Base-by-base conservation (phyloP, 2,329 filamentous ascomycete genomes). In the Beauveria asiatica region DNA sequence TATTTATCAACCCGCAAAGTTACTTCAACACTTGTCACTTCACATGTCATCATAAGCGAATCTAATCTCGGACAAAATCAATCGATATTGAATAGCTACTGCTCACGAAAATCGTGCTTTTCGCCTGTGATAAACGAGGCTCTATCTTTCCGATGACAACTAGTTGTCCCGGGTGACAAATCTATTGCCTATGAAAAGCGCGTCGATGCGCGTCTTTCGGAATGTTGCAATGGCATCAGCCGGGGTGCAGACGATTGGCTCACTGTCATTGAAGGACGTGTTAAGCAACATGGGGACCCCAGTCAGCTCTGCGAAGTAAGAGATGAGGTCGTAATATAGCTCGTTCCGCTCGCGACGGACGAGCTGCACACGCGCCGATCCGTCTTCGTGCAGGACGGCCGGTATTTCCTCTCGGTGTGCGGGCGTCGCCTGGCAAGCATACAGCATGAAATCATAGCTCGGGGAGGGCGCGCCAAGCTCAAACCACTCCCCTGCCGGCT, bases 211-310 rank as follows among this genome's bases (percentile, higher is more conserved):
- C 44, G 55, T 57, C 55, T 57, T 58, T 7, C n/a, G 30, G 23
- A 58, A 50, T 10, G 46, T 58, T 16, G 55, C 55, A 50, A 58
- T 50, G 7, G 55, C 55, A 16, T 58, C 45, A 17, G 55, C 55
- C 33, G 55, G 55, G 16, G 33, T 50, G 37, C 55, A 57, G 44
- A 57, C 55, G 21, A 57, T 57, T 8, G 44, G 44, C 30, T 57
- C 55, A 16, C 55, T 57, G 45, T 49, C 44, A 30, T 57, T 57
- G 21, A 57, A 57, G 45, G 55, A 57, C 13, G 55, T 57, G n/a
- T 49, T 57, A 16, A 57, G 55, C 30, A 57, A 45, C 55, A 57
- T 27, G 9, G 55, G 44, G 16, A 57, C 55, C 6, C 55, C 55
- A 4, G 55, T 57, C 30, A 57, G 8, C 0, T 41, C 21, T 49